These are phyloP conservation scores for Capsicum baccatum DNA, from an alignment of 257 asterid genomes.

Conservation along the genomic window DNA sequence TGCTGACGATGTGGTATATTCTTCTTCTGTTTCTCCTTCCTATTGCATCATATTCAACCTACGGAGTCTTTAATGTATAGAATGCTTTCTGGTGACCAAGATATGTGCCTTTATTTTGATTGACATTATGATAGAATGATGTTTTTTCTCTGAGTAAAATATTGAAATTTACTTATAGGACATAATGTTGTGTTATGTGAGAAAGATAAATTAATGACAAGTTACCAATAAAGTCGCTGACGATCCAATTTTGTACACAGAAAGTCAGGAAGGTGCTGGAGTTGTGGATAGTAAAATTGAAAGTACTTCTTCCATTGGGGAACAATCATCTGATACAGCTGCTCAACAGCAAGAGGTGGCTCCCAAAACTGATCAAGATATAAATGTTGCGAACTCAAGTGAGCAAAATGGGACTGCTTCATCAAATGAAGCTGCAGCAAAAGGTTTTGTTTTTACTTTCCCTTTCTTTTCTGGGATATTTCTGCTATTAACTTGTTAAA, in stretches of 20 bases:
- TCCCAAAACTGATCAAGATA: slow-evolving; percentile 37
- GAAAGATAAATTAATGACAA: neutral
- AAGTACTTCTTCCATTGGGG: slow-evolving; percentile 32
- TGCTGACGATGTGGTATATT: neutral
- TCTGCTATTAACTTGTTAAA: slow-evolving; percentile 14
- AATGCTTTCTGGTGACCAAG: slow-evolving; percentile 1
- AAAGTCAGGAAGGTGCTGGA: slow-evolving; percentile 40
- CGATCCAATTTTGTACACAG: slow-evolving; percentile 42
- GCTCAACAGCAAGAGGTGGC: slow-evolving; percentile 27
- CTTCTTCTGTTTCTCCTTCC: neutral
- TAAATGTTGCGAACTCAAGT: slow-evolving; percentile 42
- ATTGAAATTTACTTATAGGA: slow-evolving; percentile 15
- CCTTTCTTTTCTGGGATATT: slow-evolving; percentile 17
- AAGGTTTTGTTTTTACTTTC: slow-evolving; percentile 47
- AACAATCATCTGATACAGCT: slow-evolving; percentile 23
- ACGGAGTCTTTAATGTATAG: neutral
- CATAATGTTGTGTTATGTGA: neutral
- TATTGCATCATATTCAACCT: slow-evolving; percentile 4
- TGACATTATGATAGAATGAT: neutral
- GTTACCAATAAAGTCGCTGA: slow-evolving; percentile 27
- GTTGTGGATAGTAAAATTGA: slow-evolving; percentile 34
- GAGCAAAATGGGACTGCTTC: slow-evolving; percentile 45
- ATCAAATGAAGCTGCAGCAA: slow-evolving; percentile 42
- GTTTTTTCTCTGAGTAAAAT: neutral
- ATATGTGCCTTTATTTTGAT: neutral